A percentile compares a stretch with the other conserved stretches of the same genome.
These are phyloP conservation scores for Elaphomyces granulatus DNA, from an alignment of 495 filamentous ascomycete species.

Conservation along the genomic window DNA sequence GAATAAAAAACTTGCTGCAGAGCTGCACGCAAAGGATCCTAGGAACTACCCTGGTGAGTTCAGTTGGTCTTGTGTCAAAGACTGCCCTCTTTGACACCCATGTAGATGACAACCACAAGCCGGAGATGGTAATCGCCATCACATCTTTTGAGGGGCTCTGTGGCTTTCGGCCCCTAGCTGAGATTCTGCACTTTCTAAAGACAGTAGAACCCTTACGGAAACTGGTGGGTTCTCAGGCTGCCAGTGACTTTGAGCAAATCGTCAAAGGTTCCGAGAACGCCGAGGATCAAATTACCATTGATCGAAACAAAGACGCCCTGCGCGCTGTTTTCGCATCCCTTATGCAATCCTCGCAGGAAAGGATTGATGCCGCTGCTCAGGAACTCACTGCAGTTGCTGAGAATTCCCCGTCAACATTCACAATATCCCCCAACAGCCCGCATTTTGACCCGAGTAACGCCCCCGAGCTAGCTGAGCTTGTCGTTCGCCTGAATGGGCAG, in stretches of 20 bases:
- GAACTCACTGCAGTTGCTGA: conserved; percentile 59
- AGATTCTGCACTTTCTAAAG: conserved; percentile 77
- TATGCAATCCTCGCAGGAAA: conserved; percentile 59
- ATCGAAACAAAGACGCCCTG: conserved; percentile 67
- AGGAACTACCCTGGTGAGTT: conserved; percentile 75
- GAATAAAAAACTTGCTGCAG: conserved; percentile 91
- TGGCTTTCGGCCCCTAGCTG: conserved; percentile 75
- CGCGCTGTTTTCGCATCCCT: conserved; percentile 57
- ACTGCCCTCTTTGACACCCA: not conserved
- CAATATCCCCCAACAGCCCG: conserved; percentile 19
- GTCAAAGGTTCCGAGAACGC: conserved; percentile 52
- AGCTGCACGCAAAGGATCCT: conserved; percentile 69
- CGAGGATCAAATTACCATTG: conserved; percentile 38
- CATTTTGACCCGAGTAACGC: conserved; percentile 27
- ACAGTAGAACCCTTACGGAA: conserved; percentile 56
- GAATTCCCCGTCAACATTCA: conserved; percentile 28
- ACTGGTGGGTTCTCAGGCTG: conserved; percentile 55
- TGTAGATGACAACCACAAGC: conserved; percentile 94
- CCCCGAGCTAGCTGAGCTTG: conserved; percentile 55
- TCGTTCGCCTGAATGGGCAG: conserved; percentile 57
- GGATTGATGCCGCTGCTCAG: conserved; percentile 46
- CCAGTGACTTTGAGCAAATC: conserved; percentile 50
- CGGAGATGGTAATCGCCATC: conserved; percentile 96
- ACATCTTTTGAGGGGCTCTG: conserved; percentile 93
- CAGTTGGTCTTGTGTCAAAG: not conserved